A percentile compares a stretch with the other conserved stretches of the same genome.
phyloP scores from a whole-genome alignment of 768 basidiomycete species.

The Pleurotus pulmonarius region DNA sequence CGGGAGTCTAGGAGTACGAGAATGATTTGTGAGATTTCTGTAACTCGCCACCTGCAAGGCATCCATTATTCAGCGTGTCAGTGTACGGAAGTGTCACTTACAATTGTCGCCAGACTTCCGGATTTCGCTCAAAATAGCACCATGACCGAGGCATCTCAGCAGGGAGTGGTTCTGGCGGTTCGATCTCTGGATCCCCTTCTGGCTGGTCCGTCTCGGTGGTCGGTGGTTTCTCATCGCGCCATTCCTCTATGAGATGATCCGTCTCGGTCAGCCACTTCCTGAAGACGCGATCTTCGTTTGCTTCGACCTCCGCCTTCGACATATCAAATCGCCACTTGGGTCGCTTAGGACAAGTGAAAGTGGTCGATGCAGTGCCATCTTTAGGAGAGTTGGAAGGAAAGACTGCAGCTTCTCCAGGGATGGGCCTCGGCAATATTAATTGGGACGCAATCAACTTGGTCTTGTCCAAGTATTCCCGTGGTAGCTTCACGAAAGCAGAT shows the following conservation, averaged over 20 bases:
- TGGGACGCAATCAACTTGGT: slow-evolving; percentile 54
- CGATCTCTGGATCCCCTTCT: too few relatives aligned
- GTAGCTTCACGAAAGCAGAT: slow-evolving; percentile 65
- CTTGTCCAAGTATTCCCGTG: slow-evolving; percentile 54
- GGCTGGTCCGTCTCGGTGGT: slow-evolving; percentile 7
- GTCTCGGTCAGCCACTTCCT: slow-evolving; percentile 72
- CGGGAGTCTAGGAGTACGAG: slow-evolving; percentile 87
- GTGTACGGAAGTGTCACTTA: slow-evolving; percentile 32
- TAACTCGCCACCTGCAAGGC: slow-evolving; percentile 80
- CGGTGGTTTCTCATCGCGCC: slow-evolving; percentile 32
- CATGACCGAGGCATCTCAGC: slow-evolving; percentile 55
- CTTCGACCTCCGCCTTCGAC: slow-evolving; percentile 86
- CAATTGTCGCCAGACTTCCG: slow-evolving; percentile 96
- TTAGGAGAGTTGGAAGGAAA: slow-evolving; percentile 17
- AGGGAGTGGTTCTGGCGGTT: neutral
- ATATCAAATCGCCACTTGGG: slow-evolving; percentile 88
- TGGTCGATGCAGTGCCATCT: slow-evolving; percentile 3
- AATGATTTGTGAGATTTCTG: slow-evolving; percentile 86
- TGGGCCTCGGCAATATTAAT: slow-evolving; percentile 53
- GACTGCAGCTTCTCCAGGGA: slow-evolving; percentile 36
- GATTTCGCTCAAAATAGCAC: slow-evolving; percentile 83
- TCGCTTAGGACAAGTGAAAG: slow-evolving; percentile 54
- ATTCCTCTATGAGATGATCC: slow-evolving; percentile 50
- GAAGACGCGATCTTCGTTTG: slow-evolving; percentile 85
- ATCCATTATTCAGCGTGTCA: slow-evolving; percentile 9